A percentile compares a stretch with the other conserved stretches of the same genome.
phyloP scores from a whole-genome alignment of 108 stramenopile genomes.

The Skeletonema tropicum region DNA sequence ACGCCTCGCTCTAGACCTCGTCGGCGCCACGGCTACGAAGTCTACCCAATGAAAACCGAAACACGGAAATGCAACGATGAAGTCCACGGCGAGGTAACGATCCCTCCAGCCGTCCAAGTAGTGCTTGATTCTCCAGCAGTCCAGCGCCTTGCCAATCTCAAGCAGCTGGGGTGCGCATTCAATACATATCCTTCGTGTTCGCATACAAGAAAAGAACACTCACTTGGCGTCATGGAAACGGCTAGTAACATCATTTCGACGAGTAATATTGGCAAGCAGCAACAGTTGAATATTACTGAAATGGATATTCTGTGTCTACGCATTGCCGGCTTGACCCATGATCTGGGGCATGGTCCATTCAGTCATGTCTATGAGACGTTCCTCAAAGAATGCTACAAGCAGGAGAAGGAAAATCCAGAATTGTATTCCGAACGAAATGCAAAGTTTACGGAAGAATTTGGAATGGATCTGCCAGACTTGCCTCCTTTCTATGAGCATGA shows the following conservation, averaged over 20 bases:
- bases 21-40: not conserved
- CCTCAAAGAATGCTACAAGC: conserved; percentile 22
- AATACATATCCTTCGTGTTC: conserved; percentile 77
- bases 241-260: conserved; percentile 62
- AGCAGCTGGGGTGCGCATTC: conserved; percentile 82
- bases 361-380: conserved; percentile 76
- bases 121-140: conserved; percentile 75
- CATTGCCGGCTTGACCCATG: conserved; percentile 92
- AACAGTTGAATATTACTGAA: conserved; percentile 65
- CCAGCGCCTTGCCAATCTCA: conserved; percentile 81
- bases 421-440: conserved; percentile 45
- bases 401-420: conserved; percentile 37
- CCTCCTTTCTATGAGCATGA: conserved; percentile 69
- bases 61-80: conserved; percentile 67
- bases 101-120: conserved; percentile 73
- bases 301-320: conserved; percentile 93
- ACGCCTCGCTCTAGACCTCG: not conserved
- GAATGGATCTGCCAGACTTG: conserved; percentile 42
- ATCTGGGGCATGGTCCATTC: conserved; percentile 90
- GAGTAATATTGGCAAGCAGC: conserved; percentile 51
- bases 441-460: conserved; percentile 37
- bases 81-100: conserved; percentile 60
- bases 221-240: conserved; percentile 72
- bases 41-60: conserved; percentile 23
- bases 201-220: conserved; percentile 88